Conservation (phyloP, 2,329 filamentous ascomycete species). For the Botrytis aclada region DNA sequence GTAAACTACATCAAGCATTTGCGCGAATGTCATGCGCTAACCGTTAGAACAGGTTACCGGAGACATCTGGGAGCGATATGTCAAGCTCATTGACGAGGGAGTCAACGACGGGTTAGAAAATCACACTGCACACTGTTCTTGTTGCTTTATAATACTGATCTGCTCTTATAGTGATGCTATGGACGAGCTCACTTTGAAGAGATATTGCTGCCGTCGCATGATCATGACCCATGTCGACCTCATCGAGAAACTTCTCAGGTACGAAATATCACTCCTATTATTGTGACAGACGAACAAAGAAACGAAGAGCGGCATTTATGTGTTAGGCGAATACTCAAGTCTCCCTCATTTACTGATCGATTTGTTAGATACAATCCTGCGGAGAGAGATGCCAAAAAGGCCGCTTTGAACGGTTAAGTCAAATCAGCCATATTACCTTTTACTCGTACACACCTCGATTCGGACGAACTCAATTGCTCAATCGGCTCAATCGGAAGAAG, state of each 20-base stretch:
- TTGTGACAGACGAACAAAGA: neutral
- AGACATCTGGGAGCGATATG: constrained; percentile 95
- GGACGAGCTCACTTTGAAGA: constrained; percentile 87
- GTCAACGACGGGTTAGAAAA: constrained; percentile 66
- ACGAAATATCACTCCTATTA: constrained; percentile 35
- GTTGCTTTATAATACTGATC: constrained; percentile 21
- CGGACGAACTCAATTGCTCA: neutral
- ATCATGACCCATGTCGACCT: constrained; percentile 99
- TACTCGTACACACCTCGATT: constrained; percentile 18
- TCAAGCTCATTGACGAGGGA: constrained; percentile 79
- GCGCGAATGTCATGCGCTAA: constrained; percentile 23
- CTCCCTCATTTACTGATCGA: constrained; percentile 24
- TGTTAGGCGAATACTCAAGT: constrained; percentile 11
- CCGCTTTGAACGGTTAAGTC: constrained; percentile 31
- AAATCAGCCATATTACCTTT: constrained; percentile 19
- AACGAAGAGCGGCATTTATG: neutral
- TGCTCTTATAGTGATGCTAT: constrained; percentile 73
- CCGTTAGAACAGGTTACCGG: constrained; percentile 70
- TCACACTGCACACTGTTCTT: constrained; percentile 20
- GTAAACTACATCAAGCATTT: constrained; percentile 48
- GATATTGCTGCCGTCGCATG: constrained; percentile 99
- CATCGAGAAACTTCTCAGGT: constrained; percentile 97
- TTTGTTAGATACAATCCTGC: constrained; percentile 47
- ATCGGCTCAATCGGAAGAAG: neutral
- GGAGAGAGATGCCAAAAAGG: constrained; percentile 46